Percentiles rank a stretch among this genome's conserved stretches.
These are phyloP conservation scores for Marvania coccoides DNA, from an alignment of 139 green algal species.

Conservation along the genomic window DNA sequence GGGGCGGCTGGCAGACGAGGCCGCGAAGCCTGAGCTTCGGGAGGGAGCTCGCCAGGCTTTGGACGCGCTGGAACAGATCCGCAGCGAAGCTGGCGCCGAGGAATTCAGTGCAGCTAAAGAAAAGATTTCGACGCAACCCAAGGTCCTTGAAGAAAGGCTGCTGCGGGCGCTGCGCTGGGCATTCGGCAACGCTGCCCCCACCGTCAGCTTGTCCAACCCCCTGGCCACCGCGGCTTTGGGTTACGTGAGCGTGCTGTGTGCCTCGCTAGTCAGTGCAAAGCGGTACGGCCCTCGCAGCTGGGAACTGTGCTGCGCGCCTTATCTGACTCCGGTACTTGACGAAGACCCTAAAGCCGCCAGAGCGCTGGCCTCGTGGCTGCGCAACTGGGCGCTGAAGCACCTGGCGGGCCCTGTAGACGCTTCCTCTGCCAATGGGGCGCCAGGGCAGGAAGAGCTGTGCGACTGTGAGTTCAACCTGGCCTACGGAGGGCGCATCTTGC, in stretches of 20 bases:
- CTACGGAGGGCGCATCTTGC: constrained; percentile 54
- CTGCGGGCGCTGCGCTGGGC: neutral
- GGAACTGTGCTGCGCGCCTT: constrained; percentile 11
- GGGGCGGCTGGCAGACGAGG: constrained; percentile 42
- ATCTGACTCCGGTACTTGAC: constrained; percentile 1
- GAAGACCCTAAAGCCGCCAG: neutral
- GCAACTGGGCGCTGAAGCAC: constrained; percentile 22
- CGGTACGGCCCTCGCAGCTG: neutral
- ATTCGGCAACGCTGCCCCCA: neutral
- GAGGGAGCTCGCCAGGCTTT: constrained; percentile 23
- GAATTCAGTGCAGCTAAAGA: too few relatives aligned
- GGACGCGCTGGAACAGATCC: constrained; percentile 13
- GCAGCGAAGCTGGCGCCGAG: constrained; percentile 10
- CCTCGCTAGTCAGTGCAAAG: neutral
- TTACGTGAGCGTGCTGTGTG: constrained; percentile 7
- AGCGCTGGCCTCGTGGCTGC: neutral
- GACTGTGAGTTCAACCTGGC: constrained; percentile 61
- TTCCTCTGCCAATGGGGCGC: constrained; percentile 16
- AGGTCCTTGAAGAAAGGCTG: neutral
- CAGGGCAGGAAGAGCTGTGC: constrained; percentile 47
- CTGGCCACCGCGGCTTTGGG: neutral
- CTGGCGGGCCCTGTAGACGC: constrained; percentile 9
- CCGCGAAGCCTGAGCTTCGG: constrained; percentile 58
- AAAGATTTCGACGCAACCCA: neutral
- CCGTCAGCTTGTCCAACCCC: neutral